Percentiles rank a stretch among this genome's conserved stretches.
These are phyloP conservation scores for Scorias spongiosa DNA, from an alignment of 2,329 filamentous ascomycete genomes.

Conservation along the genomic window DNA sequence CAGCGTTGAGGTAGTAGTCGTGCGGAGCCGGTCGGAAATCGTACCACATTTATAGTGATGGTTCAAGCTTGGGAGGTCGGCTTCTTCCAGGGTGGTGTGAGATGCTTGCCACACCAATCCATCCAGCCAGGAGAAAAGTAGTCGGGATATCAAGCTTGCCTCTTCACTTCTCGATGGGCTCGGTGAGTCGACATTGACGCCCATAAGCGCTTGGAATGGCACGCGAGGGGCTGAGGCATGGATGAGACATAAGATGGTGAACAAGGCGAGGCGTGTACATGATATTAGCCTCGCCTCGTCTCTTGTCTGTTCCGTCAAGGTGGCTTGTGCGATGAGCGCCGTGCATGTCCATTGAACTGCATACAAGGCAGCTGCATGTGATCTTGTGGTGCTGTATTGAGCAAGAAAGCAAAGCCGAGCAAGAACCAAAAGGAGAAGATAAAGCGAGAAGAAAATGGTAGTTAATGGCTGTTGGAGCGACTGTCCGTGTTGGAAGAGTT, in stretches of 20 bases:
- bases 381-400: slow-evolving; percentile 44
- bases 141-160: slow-evolving; percentile 70
- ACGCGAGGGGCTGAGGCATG: slow-evolving; percentile 66
- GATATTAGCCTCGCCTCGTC: slow-evolving; percentile 27
- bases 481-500: neutral
- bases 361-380: slow-evolving; percentile 74
- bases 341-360: slow-evolving; percentile 61
- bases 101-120: slow-evolving; percentile 73
- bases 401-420: neutral
- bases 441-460: neutral
- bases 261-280: slow-evolving; percentile 48
- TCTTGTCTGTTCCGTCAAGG: slow-evolving; percentile 50
- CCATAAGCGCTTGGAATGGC: slow-evolving; percentile 70
- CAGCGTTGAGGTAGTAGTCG: neutral
- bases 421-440: neutral
- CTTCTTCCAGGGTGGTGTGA: slow-evolving; percentile 61
- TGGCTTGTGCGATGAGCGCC: slow-evolving; percentile 64
- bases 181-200: slow-evolving; percentile 75
- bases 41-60: slow-evolving; percentile 69
- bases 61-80: slow-evolving; percentile 75
- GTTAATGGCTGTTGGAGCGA: neutral
- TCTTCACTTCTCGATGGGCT: slow-evolving; percentile 73
- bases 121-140: slow-evolving; percentile 78
- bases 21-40: slow-evolving; percentile 38
- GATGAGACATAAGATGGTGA: slow-evolving; percentile 57